Evolutionary conservation across 805 yeast species (phyloP).

Genomic region (Maudiozyma saulgeensis): DNA sequence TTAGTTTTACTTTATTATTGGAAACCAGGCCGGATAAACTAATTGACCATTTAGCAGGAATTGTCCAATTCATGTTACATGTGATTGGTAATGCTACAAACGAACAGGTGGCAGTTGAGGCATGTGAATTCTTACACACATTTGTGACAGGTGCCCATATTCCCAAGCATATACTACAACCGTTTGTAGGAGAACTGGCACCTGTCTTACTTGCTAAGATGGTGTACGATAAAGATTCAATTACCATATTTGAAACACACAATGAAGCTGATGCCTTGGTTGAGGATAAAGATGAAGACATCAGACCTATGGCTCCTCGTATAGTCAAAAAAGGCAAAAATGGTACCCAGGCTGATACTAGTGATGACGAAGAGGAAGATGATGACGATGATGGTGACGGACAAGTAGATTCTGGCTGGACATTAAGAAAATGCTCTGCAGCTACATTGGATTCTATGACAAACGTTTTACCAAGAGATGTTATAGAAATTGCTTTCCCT

Average conservation of each 20-base stretch:
- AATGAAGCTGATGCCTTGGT: conserved; percentile 64
- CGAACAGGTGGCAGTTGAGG: conserved; percentile 78
- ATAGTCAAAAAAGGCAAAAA: conserved; percentile 42
- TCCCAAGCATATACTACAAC: conserved; percentile 44
- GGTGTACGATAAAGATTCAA: conserved; percentile 82
- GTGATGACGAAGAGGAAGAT: conserved; percentile 50
- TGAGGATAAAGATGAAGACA: conserved; percentile 81
- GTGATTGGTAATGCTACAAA: conserved; percentile 49
- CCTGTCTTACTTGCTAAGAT: conserved; percentile 72
- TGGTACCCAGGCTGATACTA: conserved; percentile 41
- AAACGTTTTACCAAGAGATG: conserved; percentile 53
- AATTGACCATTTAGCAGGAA: conserved; percentile 75
- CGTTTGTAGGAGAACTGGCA: conserved; percentile 52
- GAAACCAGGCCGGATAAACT: conserved; percentile 76
- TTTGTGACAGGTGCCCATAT: conserved; percentile 53
- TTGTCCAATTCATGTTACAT: conserved; percentile 73
- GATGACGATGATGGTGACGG: conserved; percentile 69
- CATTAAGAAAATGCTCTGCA: conserved; percentile 85
- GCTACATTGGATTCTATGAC: conserved; percentile 84
- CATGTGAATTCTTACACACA: conserved; percentile 81
- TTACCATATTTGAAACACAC: conserved; percentile 47
- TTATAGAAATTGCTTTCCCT: conserved; percentile 62
- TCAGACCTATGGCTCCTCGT: conserved; percentile 71
- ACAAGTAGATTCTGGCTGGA: conserved; percentile 72
- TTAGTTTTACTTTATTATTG: conserved; percentile 60